Percentiles rank a stretch among this genome's conserved stretches.
Evolutionary conservation across 805 yeast species (phyloP).

Genomic region (Lipomyces yamadae): DNA sequence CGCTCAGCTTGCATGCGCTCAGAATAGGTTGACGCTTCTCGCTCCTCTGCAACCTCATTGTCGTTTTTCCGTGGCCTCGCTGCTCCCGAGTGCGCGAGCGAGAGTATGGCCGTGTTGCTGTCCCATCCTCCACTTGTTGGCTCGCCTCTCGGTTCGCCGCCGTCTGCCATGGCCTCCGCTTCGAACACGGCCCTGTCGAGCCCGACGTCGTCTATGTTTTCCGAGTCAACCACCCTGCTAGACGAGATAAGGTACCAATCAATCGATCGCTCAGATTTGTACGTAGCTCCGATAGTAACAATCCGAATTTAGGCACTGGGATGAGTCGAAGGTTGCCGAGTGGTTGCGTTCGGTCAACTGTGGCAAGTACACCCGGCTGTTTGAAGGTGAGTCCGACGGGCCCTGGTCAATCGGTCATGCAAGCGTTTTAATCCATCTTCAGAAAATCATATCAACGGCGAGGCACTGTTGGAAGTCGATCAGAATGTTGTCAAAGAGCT

Average conservation of each 20-base stretch:
- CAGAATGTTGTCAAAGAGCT: constrained; percentile 67
- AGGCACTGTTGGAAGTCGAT: constrained; percentile 65
- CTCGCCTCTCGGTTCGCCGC: constrained; percentile 9
- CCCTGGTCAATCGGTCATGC: background rate
- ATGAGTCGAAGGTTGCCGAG: constrained; percentile 40
- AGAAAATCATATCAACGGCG: constrained; percentile 61
- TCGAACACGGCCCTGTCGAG: constrained; percentile 19
- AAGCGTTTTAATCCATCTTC: background rate
- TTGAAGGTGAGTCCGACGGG: constrained; percentile 23
- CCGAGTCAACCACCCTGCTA: constrained; percentile 19
- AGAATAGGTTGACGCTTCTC: no score
- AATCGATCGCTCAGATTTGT: background rate
- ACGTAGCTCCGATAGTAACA: background rate
- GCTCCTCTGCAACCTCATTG: background rate
- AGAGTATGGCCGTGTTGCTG: constrained; percentile 4
- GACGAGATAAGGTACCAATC: constrained; percentile 22
- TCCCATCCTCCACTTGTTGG: constrained; percentile 1
- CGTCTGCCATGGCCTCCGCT: constrained; percentile 14
- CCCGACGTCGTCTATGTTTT: constrained; percentile 25
- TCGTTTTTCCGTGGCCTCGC: background rate
- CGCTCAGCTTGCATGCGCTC: no score
- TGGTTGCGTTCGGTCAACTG: constrained; percentile 45
- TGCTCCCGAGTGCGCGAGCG: background rate
- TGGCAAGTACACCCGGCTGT: constrained; percentile 39
- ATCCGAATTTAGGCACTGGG: constrained; percentile 40